Percentiles rank a stretch among this genome's conserved stretches.
Evolutionary conservation across 306 rosid species (phyloP).

Genomic region (Castanea sativa): DNA sequence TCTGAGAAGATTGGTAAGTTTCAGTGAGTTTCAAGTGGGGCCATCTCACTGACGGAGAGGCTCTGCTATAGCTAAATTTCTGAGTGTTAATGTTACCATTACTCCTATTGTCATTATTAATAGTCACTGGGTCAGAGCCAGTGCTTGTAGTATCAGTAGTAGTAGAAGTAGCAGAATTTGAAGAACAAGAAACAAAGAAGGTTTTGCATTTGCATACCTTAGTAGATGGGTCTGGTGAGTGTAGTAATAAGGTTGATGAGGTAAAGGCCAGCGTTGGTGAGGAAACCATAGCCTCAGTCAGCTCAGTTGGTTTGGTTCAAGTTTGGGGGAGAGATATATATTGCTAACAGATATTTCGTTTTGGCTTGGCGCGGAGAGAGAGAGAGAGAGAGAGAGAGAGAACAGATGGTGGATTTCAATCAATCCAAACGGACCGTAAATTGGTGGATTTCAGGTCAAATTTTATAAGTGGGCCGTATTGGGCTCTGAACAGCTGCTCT

Average conservation of each 20-base stretch:
- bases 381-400: neutral
- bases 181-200: conserved; percentile 29
- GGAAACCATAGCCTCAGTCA: conserved; percentile 25
- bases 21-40: conserved; percentile 66
- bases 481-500: too few species aligned
- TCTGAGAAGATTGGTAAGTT: conserved; percentile 38
- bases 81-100: neutral
- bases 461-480: neutral
- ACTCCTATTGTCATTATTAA: neutral
- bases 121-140: conserved; percentile 22
- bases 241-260: conserved; percentile 27
- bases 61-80: conserved; percentile 74
- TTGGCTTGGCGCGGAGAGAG: neutral
- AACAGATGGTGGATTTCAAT: too few species aligned
- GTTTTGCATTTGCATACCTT: conserved; percentile 27
- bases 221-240: conserved; percentile 23
- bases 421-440: neutral
- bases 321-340: neutral
- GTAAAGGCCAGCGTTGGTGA: conserved; percentile 21
- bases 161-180: conserved; percentile 20
- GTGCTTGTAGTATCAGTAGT: neutral
- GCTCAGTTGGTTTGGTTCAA: neutral
- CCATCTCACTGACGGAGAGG: conserved; percentile 84
- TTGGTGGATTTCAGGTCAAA: neutral
- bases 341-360: neutral